Evolutionary conservation across 2,329 filamentous ascomycete genomes (phyloP).

Genomic region (Malbranchea zuffiana): DNA sequence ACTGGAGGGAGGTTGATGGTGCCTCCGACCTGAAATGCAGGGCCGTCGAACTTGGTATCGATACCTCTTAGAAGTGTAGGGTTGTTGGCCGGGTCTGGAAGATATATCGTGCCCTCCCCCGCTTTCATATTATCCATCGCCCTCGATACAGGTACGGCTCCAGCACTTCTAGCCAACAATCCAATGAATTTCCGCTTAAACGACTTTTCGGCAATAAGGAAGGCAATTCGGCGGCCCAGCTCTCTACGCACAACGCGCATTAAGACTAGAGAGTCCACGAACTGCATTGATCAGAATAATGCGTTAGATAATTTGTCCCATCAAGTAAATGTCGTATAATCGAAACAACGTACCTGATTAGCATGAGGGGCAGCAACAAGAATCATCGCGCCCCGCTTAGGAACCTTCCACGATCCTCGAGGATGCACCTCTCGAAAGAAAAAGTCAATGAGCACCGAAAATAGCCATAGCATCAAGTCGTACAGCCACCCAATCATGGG

Average conservation of each 20-base stretch:
- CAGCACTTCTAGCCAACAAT: constrained; percentile 69
- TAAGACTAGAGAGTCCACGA: constrained; percentile 87
- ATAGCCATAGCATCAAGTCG: constrained; percentile 40
- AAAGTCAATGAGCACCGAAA: constrained; percentile 68
- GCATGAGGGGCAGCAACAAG: constrained; percentile 96
- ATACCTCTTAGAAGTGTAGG: constrained; percentile 69
- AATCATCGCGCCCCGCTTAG: constrained; percentile 75
- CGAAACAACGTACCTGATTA: constrained; percentile 58
- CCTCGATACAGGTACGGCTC: constrained; percentile 83
- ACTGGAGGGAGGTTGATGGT: constrained; percentile 77
- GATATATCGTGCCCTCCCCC: constrained; percentile 68
- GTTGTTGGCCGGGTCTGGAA: constrained; percentile 77
- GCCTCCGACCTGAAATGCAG: constrained; percentile 63
- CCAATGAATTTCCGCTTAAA: constrained; percentile 86
- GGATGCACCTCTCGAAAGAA: constrained; percentile 98
- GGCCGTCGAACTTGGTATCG: constrained; percentile 68
- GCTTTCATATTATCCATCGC: constrained; percentile 81
- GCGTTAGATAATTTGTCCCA: not conserved
- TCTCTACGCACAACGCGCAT: constrained; percentile 83
- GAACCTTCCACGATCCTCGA: constrained; percentile 88
- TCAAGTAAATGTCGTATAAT: not conserved
- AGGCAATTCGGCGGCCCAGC: constrained; percentile 76
- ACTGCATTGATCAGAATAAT: constrained; percentile 42
- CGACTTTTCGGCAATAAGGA: constrained; percentile 90
- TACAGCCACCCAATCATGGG: constrained; percentile 42